Evolutionary conservation across 371 early-diverging fungal genomes (phyloP).

Genomic region (Lichtheimia hyalospora): DNA sequence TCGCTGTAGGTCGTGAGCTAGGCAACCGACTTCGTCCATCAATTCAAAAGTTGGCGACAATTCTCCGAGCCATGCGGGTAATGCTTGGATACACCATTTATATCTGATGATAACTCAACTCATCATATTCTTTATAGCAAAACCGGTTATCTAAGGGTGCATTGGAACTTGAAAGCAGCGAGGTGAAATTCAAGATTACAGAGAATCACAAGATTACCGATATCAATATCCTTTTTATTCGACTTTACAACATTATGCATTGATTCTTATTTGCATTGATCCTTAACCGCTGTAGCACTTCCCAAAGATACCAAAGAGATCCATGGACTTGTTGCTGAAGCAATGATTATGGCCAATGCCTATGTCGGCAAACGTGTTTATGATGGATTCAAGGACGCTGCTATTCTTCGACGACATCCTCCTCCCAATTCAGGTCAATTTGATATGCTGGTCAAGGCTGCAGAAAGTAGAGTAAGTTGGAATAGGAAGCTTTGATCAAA

Average conservation of each 20-base stretch:
- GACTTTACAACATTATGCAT: constrained; percentile 26
- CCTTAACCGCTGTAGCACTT: constrained; percentile 27
- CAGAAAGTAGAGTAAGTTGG: constrained; percentile 48
- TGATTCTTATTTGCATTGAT: constrained; percentile 20
- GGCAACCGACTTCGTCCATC: constrained; percentile 49
- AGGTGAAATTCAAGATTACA: constrained; percentile 73
- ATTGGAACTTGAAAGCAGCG: constrained; percentile 72
- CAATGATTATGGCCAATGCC: constrained; percentile 98
- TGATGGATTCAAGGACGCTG: constrained; percentile 75
- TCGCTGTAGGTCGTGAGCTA: constrained; percentile 30
- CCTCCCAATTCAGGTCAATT: constrained; percentile 70
- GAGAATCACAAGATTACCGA: constrained; percentile 63
- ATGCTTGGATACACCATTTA: background rate
- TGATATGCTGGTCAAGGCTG: constrained; percentile 66
- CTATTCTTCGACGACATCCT: constrained; percentile 87
- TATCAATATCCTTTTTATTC: constrained; percentile 53
- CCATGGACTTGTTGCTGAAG: constrained; percentile 96
- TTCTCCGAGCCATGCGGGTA: constrained; percentile 60
- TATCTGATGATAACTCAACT: background rate
- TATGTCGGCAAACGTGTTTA: constrained; percentile 89
- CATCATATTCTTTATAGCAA: constrained; percentile 25
- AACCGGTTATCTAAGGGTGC: constrained; percentile 66
- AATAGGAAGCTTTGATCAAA: background rate
- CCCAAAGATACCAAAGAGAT: constrained; percentile 86
- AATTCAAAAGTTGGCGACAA: constrained; percentile 53